Evolutionary conservation across 768 basidiomycete species (phyloP).

Genomic region (Paxillus ammoniavirescens): DNA sequence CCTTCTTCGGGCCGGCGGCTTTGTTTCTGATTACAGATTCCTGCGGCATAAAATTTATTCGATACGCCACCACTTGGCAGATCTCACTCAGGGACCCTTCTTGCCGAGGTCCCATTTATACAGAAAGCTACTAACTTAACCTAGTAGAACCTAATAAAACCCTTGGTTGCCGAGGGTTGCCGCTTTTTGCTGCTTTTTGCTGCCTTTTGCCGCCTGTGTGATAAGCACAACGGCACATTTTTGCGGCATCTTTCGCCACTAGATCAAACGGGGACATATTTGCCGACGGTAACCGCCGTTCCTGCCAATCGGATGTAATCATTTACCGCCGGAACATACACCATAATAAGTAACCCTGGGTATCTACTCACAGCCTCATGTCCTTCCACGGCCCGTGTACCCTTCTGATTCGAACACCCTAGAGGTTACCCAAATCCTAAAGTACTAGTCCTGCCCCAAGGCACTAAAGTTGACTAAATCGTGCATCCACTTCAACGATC

Average conservation of each 20-base stretch:
- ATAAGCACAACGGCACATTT: conserved; percentile 8
- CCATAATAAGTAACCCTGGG: not conserved
- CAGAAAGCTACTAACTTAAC: not conserved
- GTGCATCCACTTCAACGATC: not conserved
- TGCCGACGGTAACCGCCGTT: conserved; percentile 25
- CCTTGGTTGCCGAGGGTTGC: too few relatives aligned
- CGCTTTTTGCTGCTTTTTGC: too few relatives aligned
- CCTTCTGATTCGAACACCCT: conserved; percentile 8
- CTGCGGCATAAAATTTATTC: conserved; percentile 5
- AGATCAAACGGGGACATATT: not conserved
- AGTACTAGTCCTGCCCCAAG: not conserved
- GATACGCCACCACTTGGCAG: conserved; percentile 2
- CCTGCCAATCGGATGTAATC: conserved; percentile 8
- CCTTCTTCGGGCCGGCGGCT: conserved; percentile 35
- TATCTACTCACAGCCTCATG: not conserved
- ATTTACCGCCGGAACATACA: conserved; percentile 17
- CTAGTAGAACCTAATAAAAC: too few relatives aligned
- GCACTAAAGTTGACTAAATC: too few relatives aligned
- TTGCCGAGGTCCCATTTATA: not conserved
- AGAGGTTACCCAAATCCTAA: not conserved
- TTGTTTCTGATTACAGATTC: conserved; percentile 26
- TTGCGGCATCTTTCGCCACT: conserved; percentile 17
- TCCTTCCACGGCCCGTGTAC: not conserved
- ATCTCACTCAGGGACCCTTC: not conserved
- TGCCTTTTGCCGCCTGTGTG: not conserved